These are phyloP conservation scores for Syzygium oleosum DNA, from an alignment of 345 rosid genomes.

Conservation along the genomic window DNA sequence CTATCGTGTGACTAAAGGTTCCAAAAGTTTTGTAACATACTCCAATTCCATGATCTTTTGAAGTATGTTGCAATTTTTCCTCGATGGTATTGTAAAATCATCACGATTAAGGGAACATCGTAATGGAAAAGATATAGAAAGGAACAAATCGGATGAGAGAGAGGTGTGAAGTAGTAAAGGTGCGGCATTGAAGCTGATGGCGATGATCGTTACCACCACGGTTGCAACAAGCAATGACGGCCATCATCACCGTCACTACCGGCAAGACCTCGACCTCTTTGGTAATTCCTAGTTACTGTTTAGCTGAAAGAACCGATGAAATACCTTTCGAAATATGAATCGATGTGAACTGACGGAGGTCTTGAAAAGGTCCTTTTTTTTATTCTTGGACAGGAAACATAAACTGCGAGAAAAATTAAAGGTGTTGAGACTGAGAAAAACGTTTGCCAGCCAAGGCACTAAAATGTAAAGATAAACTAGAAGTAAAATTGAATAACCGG, in stretches of 20 bases:
- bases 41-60: neutral
- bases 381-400: neutral
- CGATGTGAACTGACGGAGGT: neutral
- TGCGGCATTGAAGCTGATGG: no score
- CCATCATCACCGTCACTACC: neutral
- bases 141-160: neutral
- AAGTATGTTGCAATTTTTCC: neutral
- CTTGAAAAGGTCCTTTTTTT: neutral
- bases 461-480: neutral
- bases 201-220: no score
- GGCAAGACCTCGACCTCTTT: neutral
- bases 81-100: neutral
- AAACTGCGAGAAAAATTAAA: neutral
- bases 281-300: neutral
- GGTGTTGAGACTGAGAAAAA: neutral
- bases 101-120: neutral
- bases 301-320: no score
- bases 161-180: no score
- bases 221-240: no score
- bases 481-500: neutral
- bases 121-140: neutral
- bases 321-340: neutral
- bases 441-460: neutral
- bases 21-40: neutral
- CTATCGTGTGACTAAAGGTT: neutral